Evolutionary conservation across 2,329 filamentous ascomycete species (phyloP), one percentile per base, ranked within the genome.

Genomic region (Colletotrichum sp.): DNA sequence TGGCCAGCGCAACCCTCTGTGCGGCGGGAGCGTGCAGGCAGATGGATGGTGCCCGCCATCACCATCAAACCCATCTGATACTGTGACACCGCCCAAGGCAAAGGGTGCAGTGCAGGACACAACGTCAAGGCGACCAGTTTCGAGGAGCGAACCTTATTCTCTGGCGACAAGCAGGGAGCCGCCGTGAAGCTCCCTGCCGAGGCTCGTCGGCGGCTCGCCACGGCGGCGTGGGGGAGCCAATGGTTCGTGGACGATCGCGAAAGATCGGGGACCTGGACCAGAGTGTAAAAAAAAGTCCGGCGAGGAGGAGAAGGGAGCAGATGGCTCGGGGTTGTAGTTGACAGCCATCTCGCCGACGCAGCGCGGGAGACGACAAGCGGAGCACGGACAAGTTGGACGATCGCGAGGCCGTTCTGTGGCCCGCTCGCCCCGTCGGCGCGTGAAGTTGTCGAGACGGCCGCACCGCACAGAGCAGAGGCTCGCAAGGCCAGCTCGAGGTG

Each of bases 1-100:
- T 59, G 52, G 55, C 63, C 69, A 66, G 55, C 73, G 69, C 39
- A 57, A 30, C 43, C 64, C 39, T 72, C 69, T 64, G n/a, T 72
- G 73, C 69, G 70, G 70, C 55, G 43, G 70, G 57, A 73, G 59
- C 73, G 65, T 73, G 70, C 70, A 65, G 64, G 24, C 14, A 39
- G 43, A 60, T 60, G 30, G 59, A 34, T 73, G 18, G 43, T 52
- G 74, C 57, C 59, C 71, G 65, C 34, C 59, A 65, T 73, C 70
- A 74, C 43, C 59, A 69, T 73, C 70, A 75, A 75, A 75, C 74
- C 74, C 64, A 60, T 75, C 70, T 75, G 70, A 75, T 75, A 75
- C 70, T 30, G 28, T 65, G 70, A 65, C 74, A 75, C 70, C 57
- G 59, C 60, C 70, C 36, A 32, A 74, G 74, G 48, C 43, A 21